These are phyloP conservation scores for Elsinoe australis DNA, from an alignment of 2,329 filamentous ascomycete species.

Conservation along the genomic window DNA sequence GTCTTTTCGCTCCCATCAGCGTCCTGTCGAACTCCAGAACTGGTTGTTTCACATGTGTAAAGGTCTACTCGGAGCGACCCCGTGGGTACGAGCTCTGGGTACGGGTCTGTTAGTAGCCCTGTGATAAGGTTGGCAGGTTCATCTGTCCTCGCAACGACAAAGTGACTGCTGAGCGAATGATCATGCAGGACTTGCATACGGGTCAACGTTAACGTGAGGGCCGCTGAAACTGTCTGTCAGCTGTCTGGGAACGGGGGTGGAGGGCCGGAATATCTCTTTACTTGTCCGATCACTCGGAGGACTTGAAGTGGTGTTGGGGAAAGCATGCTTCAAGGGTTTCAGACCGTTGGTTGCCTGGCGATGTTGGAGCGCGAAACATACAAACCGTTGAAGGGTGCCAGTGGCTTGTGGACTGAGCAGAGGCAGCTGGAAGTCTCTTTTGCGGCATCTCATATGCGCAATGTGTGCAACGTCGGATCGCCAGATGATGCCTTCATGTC, in stretches of 20 bases:
- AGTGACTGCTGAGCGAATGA: slow-evolving; percentile 7
- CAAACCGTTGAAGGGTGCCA: slow-evolving; percentile 7
- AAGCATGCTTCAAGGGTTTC: slow-evolving; percentile 10
- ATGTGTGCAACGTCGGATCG: too few species aligned
- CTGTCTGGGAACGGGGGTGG: not conserved
- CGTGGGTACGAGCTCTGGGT: not conserved
- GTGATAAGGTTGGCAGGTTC: slow-evolving; percentile 10
- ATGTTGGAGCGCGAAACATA: slow-evolving; percentile 13
- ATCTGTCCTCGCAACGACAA: slow-evolving; percentile 8
- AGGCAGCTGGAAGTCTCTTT: too few species aligned
- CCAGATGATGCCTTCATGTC: too few species aligned
- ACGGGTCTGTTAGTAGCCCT: not conserved
- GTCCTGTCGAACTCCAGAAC: too few species aligned
- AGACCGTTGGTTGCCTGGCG: slow-evolving; percentile 16
- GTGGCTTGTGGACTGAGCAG: slow-evolving; percentile 1
- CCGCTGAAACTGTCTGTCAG: slow-evolving; percentile 3
- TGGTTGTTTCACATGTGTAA: not conserved
- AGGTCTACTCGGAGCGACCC: not conserved
- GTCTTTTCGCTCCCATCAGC: too few species aligned
- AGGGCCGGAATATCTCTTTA: not conserved
- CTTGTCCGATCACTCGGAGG: too few species aligned
- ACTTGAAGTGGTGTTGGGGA: not conserved
- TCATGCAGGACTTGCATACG: slow-evolving; percentile 1
- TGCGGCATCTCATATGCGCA: too few species aligned
- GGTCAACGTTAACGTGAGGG: not conserved